Percentiles rank a stretch among this genome's conserved stretches.
phyloP scores from a whole-genome alignment of 2,329 filamentous ascomycete genomes.

The Parafenestella ontariensis region DNA sequence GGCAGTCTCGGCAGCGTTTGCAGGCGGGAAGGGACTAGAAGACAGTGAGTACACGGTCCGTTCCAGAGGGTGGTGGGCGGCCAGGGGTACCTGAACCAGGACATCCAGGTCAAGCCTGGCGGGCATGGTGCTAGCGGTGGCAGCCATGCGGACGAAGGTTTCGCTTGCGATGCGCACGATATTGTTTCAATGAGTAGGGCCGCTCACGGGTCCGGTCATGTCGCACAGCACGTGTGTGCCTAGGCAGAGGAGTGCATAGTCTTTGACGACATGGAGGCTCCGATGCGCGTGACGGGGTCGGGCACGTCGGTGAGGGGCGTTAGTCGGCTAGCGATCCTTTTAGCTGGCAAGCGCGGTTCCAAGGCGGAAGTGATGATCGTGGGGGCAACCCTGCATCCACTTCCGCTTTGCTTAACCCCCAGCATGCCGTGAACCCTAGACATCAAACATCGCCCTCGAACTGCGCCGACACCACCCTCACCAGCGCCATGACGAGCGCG shows the following conservation, averaged over 20 bases:
- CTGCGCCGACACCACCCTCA: conserved; percentile 4
- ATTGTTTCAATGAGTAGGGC: neutral
- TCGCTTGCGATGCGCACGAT: neutral
- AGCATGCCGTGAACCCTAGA: conserved; percentile 8
- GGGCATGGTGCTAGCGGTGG: neutral
- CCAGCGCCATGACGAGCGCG: conserved; percentile 32
- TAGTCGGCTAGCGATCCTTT: conserved; percentile 5
- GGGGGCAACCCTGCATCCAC: conserved; percentile 17
- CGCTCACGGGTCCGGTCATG: neutral
- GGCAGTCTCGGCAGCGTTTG: conserved; percentile 45
- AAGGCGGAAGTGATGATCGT: conserved; percentile 19
- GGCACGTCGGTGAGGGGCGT: conserved; percentile 9
- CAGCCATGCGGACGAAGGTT: conserved; percentile 5
- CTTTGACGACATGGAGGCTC: neutral
- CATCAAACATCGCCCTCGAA: conserved; percentile 16
- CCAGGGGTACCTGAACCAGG: conserved; percentile 27
- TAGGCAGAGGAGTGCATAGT: neutral
- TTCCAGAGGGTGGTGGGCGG: conserved; percentile 1
- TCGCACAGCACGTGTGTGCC: neutral
- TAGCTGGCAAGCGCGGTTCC: conserved; percentile 24
- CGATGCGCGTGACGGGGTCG: conserved; percentile 2
- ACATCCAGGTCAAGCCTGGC: conserved; percentile 27
- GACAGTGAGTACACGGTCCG: conserved; percentile 11
- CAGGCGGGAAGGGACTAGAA: conserved; percentile 42
- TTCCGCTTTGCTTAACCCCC: conserved; percentile 10